phyloP scores from a whole-genome alignment of 2,329 filamentous ascomycete species.

The Colletotrichum higginsianum region DNA sequence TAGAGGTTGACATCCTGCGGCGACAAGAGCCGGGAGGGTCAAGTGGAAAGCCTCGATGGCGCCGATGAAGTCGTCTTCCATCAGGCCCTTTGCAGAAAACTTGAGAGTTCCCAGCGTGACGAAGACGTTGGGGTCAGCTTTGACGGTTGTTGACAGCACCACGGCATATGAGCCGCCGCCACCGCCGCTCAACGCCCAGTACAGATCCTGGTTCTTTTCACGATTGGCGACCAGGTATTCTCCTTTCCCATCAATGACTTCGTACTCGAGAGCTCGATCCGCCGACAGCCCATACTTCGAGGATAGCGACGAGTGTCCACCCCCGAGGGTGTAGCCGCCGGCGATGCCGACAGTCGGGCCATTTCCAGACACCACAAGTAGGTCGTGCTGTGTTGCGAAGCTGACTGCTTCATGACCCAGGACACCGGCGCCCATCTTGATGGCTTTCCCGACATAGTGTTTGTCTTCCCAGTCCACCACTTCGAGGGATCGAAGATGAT shows the following conservation, averaged over 20 bases:
- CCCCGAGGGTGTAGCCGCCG: conserved; percentile 69
- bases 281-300: conserved; percentile 65
- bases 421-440: conserved; percentile 69
- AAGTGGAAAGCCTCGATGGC: no score
- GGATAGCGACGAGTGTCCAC: conserved; percentile 64
- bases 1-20: no score
- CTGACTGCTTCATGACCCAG: conserved; percentile 60
- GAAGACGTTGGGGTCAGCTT: neutral
- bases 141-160: conserved; percentile 50
- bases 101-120: no score
- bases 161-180: conserved; percentile 67
- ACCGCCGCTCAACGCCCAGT: conserved; percentile 69
- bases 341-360: conserved; percentile 66
- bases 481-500: no score
- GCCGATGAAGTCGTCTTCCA: no score
- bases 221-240: conserved; percentile 57
- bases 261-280: conserved; percentile 65
- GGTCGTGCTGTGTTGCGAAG: conserved; percentile 55
- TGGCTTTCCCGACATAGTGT: conserved; percentile 48
- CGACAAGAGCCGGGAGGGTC: no score
- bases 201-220: conserved; percentile 63
- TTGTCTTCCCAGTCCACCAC: no score
- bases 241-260: conserved; percentile 64
- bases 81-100: no score
- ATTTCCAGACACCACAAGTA: conserved; percentile 62